Percentiles rank a stretch among this genome's conserved stretches.
phyloP scores from a whole-genome alignment of 148 eudicot genomes.

The Simmondsia chinensis region DNA sequence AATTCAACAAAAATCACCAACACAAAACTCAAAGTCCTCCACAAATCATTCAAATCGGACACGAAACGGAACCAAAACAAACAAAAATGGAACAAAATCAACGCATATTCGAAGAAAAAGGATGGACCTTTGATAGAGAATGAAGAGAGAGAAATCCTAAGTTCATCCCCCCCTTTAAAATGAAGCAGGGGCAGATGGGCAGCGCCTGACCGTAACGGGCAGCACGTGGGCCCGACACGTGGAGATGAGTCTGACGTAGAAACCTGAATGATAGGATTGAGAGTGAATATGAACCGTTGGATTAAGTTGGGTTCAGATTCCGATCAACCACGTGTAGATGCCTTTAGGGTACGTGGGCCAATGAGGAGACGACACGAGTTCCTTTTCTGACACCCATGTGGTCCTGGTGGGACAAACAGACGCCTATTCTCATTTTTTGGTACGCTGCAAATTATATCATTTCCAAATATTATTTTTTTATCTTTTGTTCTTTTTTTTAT shows the following conservation, averaged over 20 bases:
- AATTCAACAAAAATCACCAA: neutral
- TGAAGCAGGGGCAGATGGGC: neutral
- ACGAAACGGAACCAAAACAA: no score
- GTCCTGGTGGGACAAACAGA: no score
- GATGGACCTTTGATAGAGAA: neutral
- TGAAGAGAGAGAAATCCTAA: neutral
- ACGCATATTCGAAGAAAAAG: neutral
- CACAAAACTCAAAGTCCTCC: neutral
- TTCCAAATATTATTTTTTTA: no score
- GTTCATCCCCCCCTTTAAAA: no score
- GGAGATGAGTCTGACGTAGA: constrained; percentile 35
- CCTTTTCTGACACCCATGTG: constrained; percentile 70
- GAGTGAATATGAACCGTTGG: constrained; percentile 22
- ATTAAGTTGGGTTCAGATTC: neutral
- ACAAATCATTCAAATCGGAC: neutral
- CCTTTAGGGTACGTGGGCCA: constrained; percentile 38
- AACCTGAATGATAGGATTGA: constrained; percentile 7
- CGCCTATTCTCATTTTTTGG: no score
- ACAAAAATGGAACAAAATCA: neutral
- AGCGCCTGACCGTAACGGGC: constrained; percentile 35
- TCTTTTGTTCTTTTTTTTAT: no score
- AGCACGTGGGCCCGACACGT: constrained; percentile 33
- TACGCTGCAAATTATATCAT: no score
- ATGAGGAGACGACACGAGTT: constrained; percentile 22
- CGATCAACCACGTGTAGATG: constrained; percentile 29